A percentile compares a stretch with the other conserved stretches of the same genome.
phyloP scores from a whole-genome alignment of 805 yeast species.

The Suhomyces sp. region DNA sequence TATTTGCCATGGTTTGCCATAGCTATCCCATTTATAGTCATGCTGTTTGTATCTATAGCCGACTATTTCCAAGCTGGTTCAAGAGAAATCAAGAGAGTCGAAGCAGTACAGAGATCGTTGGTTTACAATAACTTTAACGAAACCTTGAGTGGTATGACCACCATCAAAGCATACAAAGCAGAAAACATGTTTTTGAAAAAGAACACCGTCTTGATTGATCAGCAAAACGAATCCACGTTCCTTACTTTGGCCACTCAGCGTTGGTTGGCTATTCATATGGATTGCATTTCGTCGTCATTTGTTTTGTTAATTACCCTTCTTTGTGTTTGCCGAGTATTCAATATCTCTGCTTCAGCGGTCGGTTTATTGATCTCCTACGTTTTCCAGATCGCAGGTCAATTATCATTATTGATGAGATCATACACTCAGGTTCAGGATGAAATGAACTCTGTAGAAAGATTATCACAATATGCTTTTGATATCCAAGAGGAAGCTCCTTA shows the following conservation, averaged over 20 bases:
- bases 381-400: slow-evolving; percentile 50
- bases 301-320: slow-evolving; percentile 44
- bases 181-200: slow-evolving; percentile 45
- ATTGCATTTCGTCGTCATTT: slow-evolving; percentile 48
- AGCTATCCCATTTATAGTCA: slow-evolving; percentile 52
- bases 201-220: slow-evolving; percentile 47
- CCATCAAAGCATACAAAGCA: slow-evolving; percentile 58
- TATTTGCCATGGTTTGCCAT: slow-evolving; percentile 75
- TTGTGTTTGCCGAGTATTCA: slow-evolving; percentile 50
- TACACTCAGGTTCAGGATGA: slow-evolving; percentile 71
- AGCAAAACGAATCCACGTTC: slow-evolving; percentile 65
- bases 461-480: slow-evolving; percentile 58
- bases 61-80: slow-evolving; percentile 66
- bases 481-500: slow-evolving; percentile 67
- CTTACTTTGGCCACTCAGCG: slow-evolving; percentile 63
- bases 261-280: slow-evolving; percentile 66
- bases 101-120: slow-evolving; percentile 64
- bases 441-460: slow-evolving; percentile 72
- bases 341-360: slow-evolving; percentile 56
- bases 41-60: slow-evolving; percentile 44
- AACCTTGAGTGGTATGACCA: slow-evolving; percentile 59
- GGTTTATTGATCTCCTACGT: slow-evolving; percentile 68
- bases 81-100: slow-evolving; percentile 72
- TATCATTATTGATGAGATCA: slow-evolving; percentile 50
- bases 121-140: slow-evolving; percentile 74